Percentiles rank a stretch among this genome's conserved stretches.
Conservation (phyloP, 306 rosid genomes). For the Vigna mungo region DNA sequence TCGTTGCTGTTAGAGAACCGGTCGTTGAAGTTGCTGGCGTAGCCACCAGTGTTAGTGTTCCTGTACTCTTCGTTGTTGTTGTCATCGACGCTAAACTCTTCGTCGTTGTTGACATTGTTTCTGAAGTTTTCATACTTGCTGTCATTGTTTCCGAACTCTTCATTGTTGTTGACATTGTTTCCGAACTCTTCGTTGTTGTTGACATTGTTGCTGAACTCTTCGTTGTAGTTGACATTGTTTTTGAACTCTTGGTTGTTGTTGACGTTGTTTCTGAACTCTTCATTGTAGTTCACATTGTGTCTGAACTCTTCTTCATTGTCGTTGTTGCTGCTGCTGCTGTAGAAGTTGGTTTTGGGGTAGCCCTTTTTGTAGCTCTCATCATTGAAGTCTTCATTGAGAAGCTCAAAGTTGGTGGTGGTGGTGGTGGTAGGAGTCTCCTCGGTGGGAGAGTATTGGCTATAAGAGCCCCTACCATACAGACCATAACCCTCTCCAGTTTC, state of each 20-base stretch:
- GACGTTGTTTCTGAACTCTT: too few relatives aligned
- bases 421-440: conserved; percentile 49
- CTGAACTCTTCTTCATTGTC: not conserved
- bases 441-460: conserved; percentile 39
- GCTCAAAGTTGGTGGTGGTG: conserved; percentile 48
- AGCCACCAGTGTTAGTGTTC: not conserved
- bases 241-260: too few relatives aligned
- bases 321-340: conserved; percentile 37
- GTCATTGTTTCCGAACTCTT: conserved; percentile 28
- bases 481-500: conserved; percentile 61
- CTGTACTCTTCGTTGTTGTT: conserved; percentile 5
- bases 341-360: conserved; percentile 43
- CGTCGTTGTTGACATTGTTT: conserved; percentile 22
- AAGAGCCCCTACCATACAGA: conserved; percentile 54
- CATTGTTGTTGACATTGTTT: not conserved
- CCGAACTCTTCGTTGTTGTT: not conserved
- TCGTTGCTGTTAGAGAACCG: conserved; percentile 13
- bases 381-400: conserved; percentile 45
- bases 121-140: conserved; percentile 3
- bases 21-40: conserved; percentile 32
- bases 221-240: too few relatives aligned
- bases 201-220: not conserved
- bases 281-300: too few relatives aligned
- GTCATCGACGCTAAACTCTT: not conserved
- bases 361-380: conserved; percentile 46